Percentiles rank a stretch among this genome's conserved stretches.
Evolutionary conservation across 192 early-diverging fungal genomes (phyloP).

Genomic region (Gaertneriomyces semiglobifer): DNA sequence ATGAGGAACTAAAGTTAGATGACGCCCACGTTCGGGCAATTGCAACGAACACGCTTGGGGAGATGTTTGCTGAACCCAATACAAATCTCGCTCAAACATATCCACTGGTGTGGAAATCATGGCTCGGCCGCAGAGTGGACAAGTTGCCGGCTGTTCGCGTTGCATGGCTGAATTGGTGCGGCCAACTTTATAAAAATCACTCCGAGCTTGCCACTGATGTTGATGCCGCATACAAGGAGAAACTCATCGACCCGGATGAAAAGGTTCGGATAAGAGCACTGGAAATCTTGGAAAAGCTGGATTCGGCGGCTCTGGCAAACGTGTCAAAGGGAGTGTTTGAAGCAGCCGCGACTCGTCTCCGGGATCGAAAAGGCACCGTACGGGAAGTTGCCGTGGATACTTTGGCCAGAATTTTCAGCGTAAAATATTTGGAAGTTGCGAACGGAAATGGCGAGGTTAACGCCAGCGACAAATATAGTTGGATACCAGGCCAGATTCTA

Average conservation of each 20-base stretch:
- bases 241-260: constrained; percentile 87
- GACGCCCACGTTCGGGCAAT: constrained; percentile 71
- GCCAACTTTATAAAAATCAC: constrained; percentile 66
- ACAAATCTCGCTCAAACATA: constrained; percentile 69
- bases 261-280: constrained; percentile 78
- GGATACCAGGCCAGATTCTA: constrained; percentile 81
- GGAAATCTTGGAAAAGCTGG: constrained; percentile 64
- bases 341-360: constrained; percentile 73
- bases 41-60: constrained; percentile 74
- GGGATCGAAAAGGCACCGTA: constrained; percentile 75
- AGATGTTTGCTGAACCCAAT: constrained; percentile 82
- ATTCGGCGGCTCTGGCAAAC: constrained; percentile 55
- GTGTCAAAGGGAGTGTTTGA: constrained; percentile 52
- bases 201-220: constrained; percentile 68
- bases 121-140: constrained; percentile 79
- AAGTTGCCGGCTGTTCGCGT: constrained; percentile 66
- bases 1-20: constrained; percentile 85
- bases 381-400: constrained; percentile 75
- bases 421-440: constrained; percentile 63
- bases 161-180: constrained; percentile 67
- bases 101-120: constrained; percentile 77
- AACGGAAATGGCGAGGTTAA: constrained; percentile 39
- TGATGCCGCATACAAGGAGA: constrained; percentile 55
- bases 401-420: constrained; percentile 68
- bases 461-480: constrained; percentile 64